Evolutionary conservation across 1,284 basidiomycete genomes (phyloP).

Genomic region (Ceraceosorus guamensis): DNA sequence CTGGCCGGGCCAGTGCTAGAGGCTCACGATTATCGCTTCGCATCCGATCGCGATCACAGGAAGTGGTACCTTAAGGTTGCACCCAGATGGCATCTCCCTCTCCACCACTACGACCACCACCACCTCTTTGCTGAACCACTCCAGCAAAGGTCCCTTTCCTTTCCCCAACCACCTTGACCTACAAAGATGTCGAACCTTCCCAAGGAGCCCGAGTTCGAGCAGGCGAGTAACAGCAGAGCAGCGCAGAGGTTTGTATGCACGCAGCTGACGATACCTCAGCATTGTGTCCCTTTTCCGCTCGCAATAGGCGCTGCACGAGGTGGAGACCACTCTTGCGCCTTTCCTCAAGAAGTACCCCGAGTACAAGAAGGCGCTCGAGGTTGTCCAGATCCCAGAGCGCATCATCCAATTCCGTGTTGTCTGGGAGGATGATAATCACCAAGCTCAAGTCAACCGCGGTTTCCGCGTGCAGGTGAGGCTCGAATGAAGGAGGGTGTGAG

Average conservation of each 20-base stretch:
- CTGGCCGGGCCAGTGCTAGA: too few relatives aligned
- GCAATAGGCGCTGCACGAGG: slow-evolving; percentile 60
- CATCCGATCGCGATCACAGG: too few relatives aligned
- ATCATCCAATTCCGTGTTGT: slow-evolving; percentile 59
- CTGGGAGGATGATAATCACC: slow-evolving; percentile 56
- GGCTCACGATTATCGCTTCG: too few relatives aligned
- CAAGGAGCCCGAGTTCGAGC: slow-evolving; percentile 58
- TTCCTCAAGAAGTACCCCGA: slow-evolving; percentile 66
- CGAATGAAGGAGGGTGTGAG: too few relatives aligned
- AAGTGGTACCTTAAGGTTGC: too few relatives aligned
- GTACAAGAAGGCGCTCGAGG: slow-evolving; percentile 65
- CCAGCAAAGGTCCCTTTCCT: too few relatives aligned
- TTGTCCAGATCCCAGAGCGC: slow-evolving; percentile 68
- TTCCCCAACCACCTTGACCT: too few relatives aligned
- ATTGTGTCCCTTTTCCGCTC: slow-evolving; percentile 1
- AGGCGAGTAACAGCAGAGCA: slow-evolving; percentile 39
- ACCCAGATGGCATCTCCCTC: too few relatives aligned
- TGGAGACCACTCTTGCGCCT: slow-evolving; percentile 60
- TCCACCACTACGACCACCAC: too few relatives aligned
- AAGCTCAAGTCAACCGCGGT: slow-evolving; percentile 65
- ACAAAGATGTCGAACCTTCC: slow-evolving; percentile 22
- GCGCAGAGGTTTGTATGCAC: not conserved
- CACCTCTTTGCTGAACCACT: too few relatives aligned
- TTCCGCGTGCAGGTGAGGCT: slow-evolving; percentile 65
- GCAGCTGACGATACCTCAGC: not conserved